Conservation (phyloP, 2,329 filamentous ascomycete genomes). For the Hyphodiscus sp. region DNA sequence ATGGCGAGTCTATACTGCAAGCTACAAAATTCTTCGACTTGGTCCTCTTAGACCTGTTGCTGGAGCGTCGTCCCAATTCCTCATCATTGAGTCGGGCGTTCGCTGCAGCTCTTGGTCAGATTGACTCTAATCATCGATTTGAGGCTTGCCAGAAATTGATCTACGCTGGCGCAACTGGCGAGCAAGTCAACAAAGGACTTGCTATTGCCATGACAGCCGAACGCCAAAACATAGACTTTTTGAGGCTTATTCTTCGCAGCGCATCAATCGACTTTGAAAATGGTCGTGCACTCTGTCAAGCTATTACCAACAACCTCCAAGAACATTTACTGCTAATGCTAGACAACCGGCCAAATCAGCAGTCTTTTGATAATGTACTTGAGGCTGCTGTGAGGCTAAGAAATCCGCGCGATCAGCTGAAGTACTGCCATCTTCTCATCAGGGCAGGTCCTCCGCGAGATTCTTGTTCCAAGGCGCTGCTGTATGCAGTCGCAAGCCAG, state of each 20-base stretch:
- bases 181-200: constrained; percentile 15
- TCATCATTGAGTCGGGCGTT: constrained; percentile 12
- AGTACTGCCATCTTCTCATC: constrained; percentile 13
- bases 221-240: constrained; percentile 10
- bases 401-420: constrained; percentile 9
- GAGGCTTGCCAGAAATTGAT: constrained; percentile 14
- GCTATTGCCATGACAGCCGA: constrained; percentile 7
- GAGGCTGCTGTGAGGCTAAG: constrained; percentile 8
- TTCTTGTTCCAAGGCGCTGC: constrained; percentile 11
- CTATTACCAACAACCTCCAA: constrained; percentile 6
- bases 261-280: constrained; percentile 11
- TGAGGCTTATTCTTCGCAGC: constrained; percentile 8
- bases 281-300: constrained; percentile 12
- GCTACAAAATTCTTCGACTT: constrained; percentile 12
- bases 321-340: constrained; percentile 12
- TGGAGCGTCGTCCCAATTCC: constrained; percentile 6
- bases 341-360: constrained; percentile 7
- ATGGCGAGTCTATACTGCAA: constrained; percentile 9
- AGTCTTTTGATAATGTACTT: constrained; percentile 10
- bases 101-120: constrained; percentile 2
- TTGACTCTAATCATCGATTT: constrained; percentile 5
- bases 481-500: constrained; percentile 7
- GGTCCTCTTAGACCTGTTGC: constrained; percentile 7
- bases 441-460: constrained; percentile 4
- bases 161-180: constrained; percentile 11